Evolutionary conservation across 306 rosid genomes (phyloP).

Genomic region (Casuarina glauca): DNA sequence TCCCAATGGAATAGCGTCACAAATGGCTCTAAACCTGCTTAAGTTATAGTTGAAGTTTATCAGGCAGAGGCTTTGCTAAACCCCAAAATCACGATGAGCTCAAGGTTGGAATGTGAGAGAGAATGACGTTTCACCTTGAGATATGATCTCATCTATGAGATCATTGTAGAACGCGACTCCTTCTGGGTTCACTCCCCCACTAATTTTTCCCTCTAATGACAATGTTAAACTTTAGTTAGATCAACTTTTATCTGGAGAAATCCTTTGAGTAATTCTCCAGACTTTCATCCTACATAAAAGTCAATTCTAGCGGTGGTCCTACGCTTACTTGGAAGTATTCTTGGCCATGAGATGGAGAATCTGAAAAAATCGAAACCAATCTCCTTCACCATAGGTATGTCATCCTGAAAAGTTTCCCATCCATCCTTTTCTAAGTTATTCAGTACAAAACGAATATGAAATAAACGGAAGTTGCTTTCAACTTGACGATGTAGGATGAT

Average conservation of each 20-base stretch:
- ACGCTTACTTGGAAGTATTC: slow-evolving; percentile 35
- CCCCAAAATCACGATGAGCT: no score
- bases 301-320: no score
- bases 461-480: no score
- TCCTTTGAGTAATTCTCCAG: no score
- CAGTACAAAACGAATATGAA: no score
- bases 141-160: slow-evolving; percentile 38
- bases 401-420: slow-evolving; percentile 26
- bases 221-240: background rate
- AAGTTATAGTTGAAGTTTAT: background rate
- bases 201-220: slow-evolving; percentile 35
- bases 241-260: background rate
- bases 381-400: slow-evolving; percentile 36
- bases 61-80: no score
- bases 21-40: slow-evolving; percentile 33
- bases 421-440: background rate
- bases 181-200: slow-evolving; percentile 36
- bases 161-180: slow-evolving; percentile 46
- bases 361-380: slow-evolving; percentile 45
- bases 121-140: slow-evolving; percentile 19
- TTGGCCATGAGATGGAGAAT: slow-evolving; percentile 41
- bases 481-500: no score
- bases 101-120: no score
- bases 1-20: slow-evolving; percentile 45
- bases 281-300: no score